Evolutionary conservation across 78 protist species (phyloP).

Genomic region (Polysphondylium violaceum): DNA sequence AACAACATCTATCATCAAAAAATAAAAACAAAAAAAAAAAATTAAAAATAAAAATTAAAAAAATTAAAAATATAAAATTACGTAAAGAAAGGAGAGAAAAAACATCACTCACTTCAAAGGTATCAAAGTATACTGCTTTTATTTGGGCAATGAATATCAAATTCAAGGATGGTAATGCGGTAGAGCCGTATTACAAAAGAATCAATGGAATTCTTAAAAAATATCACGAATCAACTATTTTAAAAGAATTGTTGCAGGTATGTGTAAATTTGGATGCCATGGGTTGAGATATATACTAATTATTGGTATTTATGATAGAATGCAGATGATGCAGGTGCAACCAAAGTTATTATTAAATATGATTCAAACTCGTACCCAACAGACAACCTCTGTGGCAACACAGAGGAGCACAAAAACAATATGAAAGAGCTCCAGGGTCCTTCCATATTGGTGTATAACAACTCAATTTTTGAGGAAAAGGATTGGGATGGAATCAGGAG

Average conservation of each 20-base stretch:
- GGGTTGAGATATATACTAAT: too few relatives aligned
- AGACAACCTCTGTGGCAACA: background rate
- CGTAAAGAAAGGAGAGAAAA: too few relatives aligned
- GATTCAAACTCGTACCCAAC: constrained; percentile 2
- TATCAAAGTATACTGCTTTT: too few relatives aligned
- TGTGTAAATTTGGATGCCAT: background rate
- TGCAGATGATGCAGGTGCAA: constrained; percentile 48
- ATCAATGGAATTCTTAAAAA: constrained; percentile 5
- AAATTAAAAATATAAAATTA: too few relatives aligned
- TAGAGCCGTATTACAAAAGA: constrained; percentile 4
- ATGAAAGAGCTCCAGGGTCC: constrained; percentile 19
- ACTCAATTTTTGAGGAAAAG: constrained; percentile 10
- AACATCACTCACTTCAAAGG: too few relatives aligned
- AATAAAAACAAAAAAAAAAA: too few relatives aligned
- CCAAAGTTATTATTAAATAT: constrained; percentile 6
- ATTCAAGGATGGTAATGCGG: constrained; percentile 11
- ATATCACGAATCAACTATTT: constrained; percentile 27
- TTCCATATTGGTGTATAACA: constrained; percentile 10
- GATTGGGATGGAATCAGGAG: constrained; percentile 43
- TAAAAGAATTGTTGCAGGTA: constrained; percentile 31
- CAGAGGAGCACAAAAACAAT: background rate
- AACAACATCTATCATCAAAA: too few relatives aligned
- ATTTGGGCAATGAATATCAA: too few relatives aligned
- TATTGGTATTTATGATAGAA: too few relatives aligned
- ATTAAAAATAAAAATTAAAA: too few relatives aligned